phyloP scores from a whole-genome alignment of 2,329 filamentous ascomycete genomes.

The Neonectria neomacrospora region DNA sequence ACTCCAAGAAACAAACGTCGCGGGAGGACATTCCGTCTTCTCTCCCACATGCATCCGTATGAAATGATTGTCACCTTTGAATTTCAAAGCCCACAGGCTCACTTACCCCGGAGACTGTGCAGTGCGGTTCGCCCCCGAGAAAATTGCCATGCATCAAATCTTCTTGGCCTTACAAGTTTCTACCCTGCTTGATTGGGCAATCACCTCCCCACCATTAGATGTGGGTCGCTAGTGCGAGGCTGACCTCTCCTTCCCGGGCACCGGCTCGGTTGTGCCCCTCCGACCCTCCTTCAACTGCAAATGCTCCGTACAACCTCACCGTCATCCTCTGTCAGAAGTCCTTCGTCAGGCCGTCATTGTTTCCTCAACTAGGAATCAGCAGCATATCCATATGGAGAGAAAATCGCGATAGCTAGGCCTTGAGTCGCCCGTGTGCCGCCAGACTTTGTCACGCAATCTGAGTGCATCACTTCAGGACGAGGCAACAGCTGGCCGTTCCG shows the following conservation, averaged over 20 bases:
- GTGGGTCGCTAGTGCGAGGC: constrained; percentile 34
- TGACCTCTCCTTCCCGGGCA: constrained; percentile 28
- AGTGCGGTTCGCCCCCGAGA: not conserved
- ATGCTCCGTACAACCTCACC: constrained; percentile 7
- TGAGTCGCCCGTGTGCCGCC: not conserved
- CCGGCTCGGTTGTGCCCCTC: constrained; percentile 38
- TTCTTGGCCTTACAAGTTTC: not conserved
- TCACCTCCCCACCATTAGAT: not conserved
- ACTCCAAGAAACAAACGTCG: not conserved
- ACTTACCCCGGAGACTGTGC: not conserved
- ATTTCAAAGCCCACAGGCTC: not conserved
- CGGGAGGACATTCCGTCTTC: not conserved
- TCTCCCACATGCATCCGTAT: not conserved
- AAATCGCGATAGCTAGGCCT: not conserved
- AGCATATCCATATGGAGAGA: not conserved
- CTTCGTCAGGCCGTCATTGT: not conserved
- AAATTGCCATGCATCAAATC: not conserved
- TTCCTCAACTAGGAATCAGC: not conserved
- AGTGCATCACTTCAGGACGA: constrained; percentile 14
- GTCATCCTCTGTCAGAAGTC: not conserved
- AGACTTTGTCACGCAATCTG: not conserved
- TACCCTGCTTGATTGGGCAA: constrained; percentile 21
- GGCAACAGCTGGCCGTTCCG: constrained; percentile 9
- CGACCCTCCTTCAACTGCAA: constrained; percentile 39
- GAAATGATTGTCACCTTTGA: not conserved